These are phyloP conservation scores for Nakaseomyces uthaithaninus DNA, from an alignment of 1,139 yeast genomes.

Conservation along the genomic window DNA sequence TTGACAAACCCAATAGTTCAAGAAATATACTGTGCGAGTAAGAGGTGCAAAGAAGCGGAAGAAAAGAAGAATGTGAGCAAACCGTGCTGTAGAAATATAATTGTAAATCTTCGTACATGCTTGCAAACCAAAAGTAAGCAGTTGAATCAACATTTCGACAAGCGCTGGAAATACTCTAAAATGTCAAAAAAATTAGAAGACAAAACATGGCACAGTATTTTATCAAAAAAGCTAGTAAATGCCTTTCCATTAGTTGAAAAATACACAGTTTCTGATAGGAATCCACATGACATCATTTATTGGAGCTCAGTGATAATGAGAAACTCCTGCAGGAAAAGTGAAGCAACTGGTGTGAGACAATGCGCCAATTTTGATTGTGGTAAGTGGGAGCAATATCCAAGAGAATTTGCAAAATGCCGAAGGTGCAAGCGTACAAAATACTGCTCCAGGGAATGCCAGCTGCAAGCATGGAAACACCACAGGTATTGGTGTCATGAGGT, in stretches of 20 bases:
- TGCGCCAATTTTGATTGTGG: slow-evolving; percentile 93
- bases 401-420: slow-evolving; percentile 91
- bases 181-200: slow-evolving; percentile 17
- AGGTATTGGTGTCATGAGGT: slow-evolving; percentile 73
- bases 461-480: slow-evolving; percentile 87
- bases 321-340: slow-evolving; percentile 88
- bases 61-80: slow-evolving; percentile 8
- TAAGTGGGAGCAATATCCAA: slow-evolving; percentile 85
- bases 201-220: slow-evolving; percentile 17
- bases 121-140: slow-evolving; percentile 1
- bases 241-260: slow-evolving; percentile 87
- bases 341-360: slow-evolving; percentile 86
- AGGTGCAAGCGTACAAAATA: slow-evolving; percentile 92
- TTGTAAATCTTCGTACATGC: slow-evolving; percentile 7
- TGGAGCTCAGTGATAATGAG: slow-evolving; percentile 98
- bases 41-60: neutral
- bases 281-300: slow-evolving; percentile 70
- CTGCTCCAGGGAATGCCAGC: slow-evolving; percentile 87
- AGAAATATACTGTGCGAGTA: neutral
- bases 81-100: slow-evolving; percentile 9
- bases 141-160: slow-evolving; percentile 7
- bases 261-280: slow-evolving; percentile 64
- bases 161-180: slow-evolving; percentile 17
- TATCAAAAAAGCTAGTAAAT: slow-evolving; percentile 41
- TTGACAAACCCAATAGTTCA: slow-evolving; percentile 1